Evolutionary conservation across 164 flowering plant genomes (phyloP).

Genomic region (Dillenia suffruticosa): DNA sequence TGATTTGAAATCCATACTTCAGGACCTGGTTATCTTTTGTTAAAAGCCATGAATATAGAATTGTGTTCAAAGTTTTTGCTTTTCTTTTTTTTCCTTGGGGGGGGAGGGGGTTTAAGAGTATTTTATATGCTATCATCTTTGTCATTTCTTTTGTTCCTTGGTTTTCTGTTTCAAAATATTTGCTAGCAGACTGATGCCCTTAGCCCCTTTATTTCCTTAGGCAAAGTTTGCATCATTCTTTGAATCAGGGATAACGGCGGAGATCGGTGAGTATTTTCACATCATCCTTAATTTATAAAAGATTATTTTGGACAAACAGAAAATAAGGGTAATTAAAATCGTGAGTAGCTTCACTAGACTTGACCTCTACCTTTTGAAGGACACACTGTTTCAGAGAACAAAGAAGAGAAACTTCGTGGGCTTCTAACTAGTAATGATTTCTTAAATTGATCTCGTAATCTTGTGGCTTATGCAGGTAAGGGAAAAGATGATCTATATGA

Average conservation of each 20-base stretch:
- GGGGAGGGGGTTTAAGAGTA: too few relatives aligned
- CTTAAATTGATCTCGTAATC: neutral
- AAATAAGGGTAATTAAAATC: too few relatives aligned
- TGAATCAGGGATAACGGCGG: conserved; percentile 91
- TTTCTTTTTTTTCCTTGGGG: too few relatives aligned
- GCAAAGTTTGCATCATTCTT: conserved; percentile 93
- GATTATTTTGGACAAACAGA: too few relatives aligned
- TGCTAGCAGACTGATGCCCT: neutral
- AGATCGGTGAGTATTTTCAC: conserved; percentile 56
- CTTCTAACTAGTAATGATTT: neutral
- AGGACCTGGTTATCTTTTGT: neutral
- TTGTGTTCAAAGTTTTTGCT: too few relatives aligned
- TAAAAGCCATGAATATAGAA: too few relatives aligned
- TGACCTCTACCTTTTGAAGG: too few relatives aligned
- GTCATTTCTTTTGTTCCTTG: too few relatives aligned
- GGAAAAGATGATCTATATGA: conserved; percentile 57
- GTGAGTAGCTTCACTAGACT: too few relatives aligned
- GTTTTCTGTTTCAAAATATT: neutral
- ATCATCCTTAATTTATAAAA: too few relatives aligned
- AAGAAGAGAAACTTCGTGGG: too few relatives aligned
- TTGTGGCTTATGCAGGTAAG: conserved; percentile 45
- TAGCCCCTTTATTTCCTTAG: conserved; percentile 24
- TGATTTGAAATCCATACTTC: conserved; percentile 2
- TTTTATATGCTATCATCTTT: neutral
- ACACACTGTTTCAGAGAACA: too few relatives aligned